These are phyloP conservation scores for Penicillium daleae DNA, from an alignment of 495 filamentous ascomycete species.

Conservation along the genomic window DNA sequence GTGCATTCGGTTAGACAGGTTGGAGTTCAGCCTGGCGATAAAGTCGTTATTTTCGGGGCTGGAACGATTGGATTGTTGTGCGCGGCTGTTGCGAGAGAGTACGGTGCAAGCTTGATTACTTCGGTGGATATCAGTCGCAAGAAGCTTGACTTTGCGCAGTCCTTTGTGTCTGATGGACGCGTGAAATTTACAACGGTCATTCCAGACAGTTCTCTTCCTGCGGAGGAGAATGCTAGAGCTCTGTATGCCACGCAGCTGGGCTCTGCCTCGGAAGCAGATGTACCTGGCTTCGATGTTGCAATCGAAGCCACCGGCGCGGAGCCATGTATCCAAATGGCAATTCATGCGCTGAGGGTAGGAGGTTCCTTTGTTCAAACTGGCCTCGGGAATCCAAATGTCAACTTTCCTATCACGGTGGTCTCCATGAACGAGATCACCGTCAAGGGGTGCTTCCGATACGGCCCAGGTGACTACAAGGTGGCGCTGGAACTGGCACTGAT, in stretches of 20 bases:
- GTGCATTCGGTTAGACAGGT: conserved; percentile 79
- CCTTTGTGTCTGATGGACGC: conserved; percentile 60
- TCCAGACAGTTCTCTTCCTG: conserved; percentile 24
- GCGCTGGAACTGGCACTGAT: conserved; percentile 70
- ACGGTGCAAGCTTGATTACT: conserved; percentile 73
- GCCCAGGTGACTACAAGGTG: conserved; percentile 76
- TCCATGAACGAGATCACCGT: conserved; percentile 81
- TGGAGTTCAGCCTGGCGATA: conserved; percentile 67
- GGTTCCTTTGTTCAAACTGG: conserved; percentile 87
- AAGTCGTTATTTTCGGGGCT: conserved; percentile 81
- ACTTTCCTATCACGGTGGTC: conserved; percentile 79
- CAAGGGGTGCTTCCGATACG: conserved; percentile 83
- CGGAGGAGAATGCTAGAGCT: conserved; percentile 37
- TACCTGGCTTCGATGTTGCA: conserved; percentile 68
- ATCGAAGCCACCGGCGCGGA: conserved; percentile 87
- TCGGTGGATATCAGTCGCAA: conserved; percentile 74
- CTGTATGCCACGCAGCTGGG: conserved; percentile 24
- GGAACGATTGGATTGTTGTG: conserved; percentile 85
- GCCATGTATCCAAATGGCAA: conserved; percentile 70
- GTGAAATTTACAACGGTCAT: conserved; percentile 37
- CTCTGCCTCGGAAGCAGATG: conserved; percentile 15
- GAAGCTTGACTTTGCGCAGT: conserved; percentile 70
- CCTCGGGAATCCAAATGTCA: conserved; percentile 76
- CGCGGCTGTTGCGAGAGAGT: conserved; percentile 76
- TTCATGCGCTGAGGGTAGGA: conserved; percentile 70